Evolutionary conservation across 768 basidiomycete species (phyloP).

Genomic region (Psilocybe cubensis): DNA sequence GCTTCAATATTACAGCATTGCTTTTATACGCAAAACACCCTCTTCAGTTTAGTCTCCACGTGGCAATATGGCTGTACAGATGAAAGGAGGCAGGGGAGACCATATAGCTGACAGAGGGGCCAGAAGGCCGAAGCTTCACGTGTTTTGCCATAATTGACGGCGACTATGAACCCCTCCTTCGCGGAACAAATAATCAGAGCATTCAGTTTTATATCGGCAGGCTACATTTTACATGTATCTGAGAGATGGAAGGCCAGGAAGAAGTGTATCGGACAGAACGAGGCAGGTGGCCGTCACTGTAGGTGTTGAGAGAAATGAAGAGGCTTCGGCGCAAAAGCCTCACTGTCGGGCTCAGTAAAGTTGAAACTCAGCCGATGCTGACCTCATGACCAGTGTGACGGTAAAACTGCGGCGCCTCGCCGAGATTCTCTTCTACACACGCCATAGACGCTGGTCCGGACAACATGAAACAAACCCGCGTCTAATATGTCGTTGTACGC

Average conservation of each 20-base stretch:
- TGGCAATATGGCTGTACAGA: not conserved
- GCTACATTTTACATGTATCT: not conserved
- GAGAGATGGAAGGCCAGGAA: not conserved
- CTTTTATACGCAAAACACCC: not conserved
- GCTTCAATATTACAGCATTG: not conserved
- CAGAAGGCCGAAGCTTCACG: not conserved
- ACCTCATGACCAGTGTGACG: not conserved
- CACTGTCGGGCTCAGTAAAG: not conserved
- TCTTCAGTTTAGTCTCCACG: not conserved
- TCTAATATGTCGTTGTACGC: too few species aligned
- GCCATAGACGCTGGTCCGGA: too few species aligned
- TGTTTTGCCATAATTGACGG: not conserved
- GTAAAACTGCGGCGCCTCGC: too few species aligned
- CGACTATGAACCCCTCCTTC: not conserved
- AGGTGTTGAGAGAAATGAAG: not conserved
- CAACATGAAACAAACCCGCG: too few species aligned
- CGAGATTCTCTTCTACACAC: too few species aligned
- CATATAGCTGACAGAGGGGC: not conserved
- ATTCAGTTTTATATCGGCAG: not conserved
- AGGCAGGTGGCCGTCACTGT: not conserved
- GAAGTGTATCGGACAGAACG: not conserved
- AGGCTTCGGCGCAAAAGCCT: not conserved
- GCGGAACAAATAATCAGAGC: not conserved
- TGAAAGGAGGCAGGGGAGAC: not conserved
- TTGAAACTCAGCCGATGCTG: not conserved